Evolutionary conservation across 148 eudicot genomes (phyloP).

Genomic region (Fagopyrum homotropicum): DNA sequence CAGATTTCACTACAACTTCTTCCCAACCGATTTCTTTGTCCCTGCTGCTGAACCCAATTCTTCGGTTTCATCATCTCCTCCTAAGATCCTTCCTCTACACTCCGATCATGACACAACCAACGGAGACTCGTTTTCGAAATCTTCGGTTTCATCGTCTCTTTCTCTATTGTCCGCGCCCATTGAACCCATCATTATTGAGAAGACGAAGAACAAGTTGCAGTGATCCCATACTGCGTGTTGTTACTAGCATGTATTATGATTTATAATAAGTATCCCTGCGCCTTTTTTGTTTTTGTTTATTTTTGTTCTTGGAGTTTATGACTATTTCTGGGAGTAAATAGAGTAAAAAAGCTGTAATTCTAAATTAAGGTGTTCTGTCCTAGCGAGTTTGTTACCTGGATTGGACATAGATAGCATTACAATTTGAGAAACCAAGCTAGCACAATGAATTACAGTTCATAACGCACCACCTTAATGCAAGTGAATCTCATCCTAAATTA

Average conservation of each 20-base stretch:
- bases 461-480: background rate
- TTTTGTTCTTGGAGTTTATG: background rate
- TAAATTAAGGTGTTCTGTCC: background rate
- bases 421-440: slow-evolving; percentile 2
- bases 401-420: background rate
- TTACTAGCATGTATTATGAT: background rate
- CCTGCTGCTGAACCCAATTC: slow-evolving; percentile 21
- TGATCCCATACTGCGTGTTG: background rate
- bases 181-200: background rate
- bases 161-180: background rate
- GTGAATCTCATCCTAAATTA: background rate
- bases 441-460: slow-evolving; percentile 5
- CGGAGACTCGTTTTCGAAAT: background rate
- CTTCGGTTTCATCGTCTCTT: background rate
- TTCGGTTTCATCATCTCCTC: background rate
- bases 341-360: background rate
- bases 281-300: too few relatives aligned
- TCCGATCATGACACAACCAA: background rate
- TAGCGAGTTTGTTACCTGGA: background rate
- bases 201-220: background rate
- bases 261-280: background rate
- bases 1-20: slow-evolving; percentile 36
- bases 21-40: slow-evolving; percentile 52
- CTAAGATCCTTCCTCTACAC: background rate
- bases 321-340: background rate